Base-by-base conservation (phyloP, 768 basidiomycete species). In the Lactarius hengduanensis region DNA sequence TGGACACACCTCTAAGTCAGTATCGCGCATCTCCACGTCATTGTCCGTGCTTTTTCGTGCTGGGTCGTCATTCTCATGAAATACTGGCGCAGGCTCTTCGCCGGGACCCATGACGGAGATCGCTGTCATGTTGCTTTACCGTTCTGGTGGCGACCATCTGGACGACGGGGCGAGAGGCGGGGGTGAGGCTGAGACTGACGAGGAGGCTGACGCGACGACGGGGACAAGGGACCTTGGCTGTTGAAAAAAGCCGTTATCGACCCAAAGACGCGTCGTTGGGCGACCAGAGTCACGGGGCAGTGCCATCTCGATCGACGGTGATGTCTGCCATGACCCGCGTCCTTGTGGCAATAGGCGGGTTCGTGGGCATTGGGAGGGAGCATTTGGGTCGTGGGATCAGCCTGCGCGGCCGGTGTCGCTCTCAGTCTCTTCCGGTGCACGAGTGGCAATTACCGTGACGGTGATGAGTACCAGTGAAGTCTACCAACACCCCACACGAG, bases 251-350 rank as follows among this genome's bases (percentile, higher is more conserved):
- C 26, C 11, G 30, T 11, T n/a, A 10, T 15, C 1, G 20, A n/a
- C 20, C 8, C 13, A 9, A 43, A 56, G 55, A 61, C 65, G 65
- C 55, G 45, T 30, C 5, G 30, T 2, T 30, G 6, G 5, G 30
- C 7, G n/a, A 30, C 30, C 30, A 30, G 30, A 30, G 6, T 4
- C 3, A 30, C 30, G 30, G 38, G 57, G 40, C 41, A 20, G 50
- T 38, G 58, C 56, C 68, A 34, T 69, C 68, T 1, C 38, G 65
- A 45, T 58, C 60, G 26, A 62, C 11, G 0, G 65, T 66, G 53
- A 69, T 66, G 13, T 69, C 65, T 9, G 43, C 68, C 68, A 69
- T 69, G 30, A 69, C 57, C 62, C 61, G 58, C 65, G 58, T 45
- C 66, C 68, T 41, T 69, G 61, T 32, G 47, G 61, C 0, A 61